Conservation (phyloP, 1,284 basidiomycete species). For the Ceratobasidium sp. region DNA sequence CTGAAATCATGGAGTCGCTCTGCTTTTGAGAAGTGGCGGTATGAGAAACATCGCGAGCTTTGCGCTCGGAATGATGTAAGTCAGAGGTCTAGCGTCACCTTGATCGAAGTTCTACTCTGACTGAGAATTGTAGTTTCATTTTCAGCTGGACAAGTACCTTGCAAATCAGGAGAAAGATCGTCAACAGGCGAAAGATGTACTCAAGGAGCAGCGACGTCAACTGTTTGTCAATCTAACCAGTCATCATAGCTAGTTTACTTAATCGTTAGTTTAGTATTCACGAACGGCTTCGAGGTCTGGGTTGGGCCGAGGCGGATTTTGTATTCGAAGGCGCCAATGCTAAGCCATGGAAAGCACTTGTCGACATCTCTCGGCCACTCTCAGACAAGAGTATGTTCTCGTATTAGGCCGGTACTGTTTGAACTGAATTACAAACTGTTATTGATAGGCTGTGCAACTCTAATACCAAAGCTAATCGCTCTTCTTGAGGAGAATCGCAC, state of each 20-base stretch:
- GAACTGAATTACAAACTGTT: too few species aligned
- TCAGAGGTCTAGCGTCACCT: too few species aligned
- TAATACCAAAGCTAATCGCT: too few species aligned
- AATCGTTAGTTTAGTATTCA: not conserved
- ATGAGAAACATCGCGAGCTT: too few species aligned
- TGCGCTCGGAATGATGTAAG: too few species aligned
- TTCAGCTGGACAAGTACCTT: not conserved
- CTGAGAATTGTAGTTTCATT: not conserved
- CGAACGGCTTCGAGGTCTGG: not conserved
- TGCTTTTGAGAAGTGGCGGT: too few species aligned
- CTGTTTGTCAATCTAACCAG: not conserved
- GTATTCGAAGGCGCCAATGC: not conserved
- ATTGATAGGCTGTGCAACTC: too few species aligned
- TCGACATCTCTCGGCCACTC: not conserved
- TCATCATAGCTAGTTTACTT: not conserved
- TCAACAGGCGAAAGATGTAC: not conserved
- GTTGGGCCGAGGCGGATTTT: not conserved
- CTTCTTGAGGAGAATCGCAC: too few species aligned
- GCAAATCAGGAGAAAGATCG: not conserved
- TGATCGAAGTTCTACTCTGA: too few species aligned
- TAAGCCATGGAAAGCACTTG: conserved; percentile 7
- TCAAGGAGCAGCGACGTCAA: not conserved
- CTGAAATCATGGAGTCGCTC: too few species aligned
- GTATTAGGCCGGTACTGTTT: too few species aligned
- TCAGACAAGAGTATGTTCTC: not conserved